Percentiles rank a stretch among this genome's conserved stretches.
Conservation (phyloP, 192 early-diverging fungal species). For the Kickxella alabastrina region DNA sequence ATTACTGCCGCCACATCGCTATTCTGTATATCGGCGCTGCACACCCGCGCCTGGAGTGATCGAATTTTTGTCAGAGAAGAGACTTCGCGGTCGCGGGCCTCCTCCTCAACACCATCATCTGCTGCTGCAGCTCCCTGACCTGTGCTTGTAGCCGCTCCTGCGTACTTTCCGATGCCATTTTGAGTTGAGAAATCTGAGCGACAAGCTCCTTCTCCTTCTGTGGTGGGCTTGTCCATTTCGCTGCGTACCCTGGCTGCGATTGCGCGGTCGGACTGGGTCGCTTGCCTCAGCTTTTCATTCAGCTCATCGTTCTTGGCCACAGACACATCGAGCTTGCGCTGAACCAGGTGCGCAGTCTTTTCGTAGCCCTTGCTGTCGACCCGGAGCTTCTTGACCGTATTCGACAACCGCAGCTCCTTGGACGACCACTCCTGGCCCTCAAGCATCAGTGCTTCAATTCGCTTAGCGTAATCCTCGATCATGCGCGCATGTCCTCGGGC, state of each 20-base stretch:
- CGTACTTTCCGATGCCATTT: slow-evolving; percentile 10
- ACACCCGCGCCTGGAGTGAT: slow-evolving; percentile 36
- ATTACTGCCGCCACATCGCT: slow-evolving; percentile 29
- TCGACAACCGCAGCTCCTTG: slow-evolving; percentile 66
- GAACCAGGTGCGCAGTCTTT: slow-evolving; percentile 45
- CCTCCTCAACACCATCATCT: slow-evolving; percentile 33
- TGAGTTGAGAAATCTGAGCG: slow-evolving; percentile 22
- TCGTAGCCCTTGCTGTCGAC: slow-evolving; percentile 62
- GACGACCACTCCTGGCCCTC: slow-evolving; percentile 76
- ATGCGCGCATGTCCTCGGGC: slow-evolving; percentile 28
- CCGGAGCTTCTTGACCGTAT: slow-evolving; percentile 69
- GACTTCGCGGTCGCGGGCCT: slow-evolving; percentile 36
- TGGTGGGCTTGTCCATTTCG: slow-evolving; percentile 8
- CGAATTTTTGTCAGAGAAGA: slow-evolving; percentile 31
- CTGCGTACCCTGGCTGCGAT: slow-evolving; percentile 5
- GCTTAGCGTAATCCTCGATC: slow-evolving; percentile 41
- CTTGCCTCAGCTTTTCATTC: slow-evolving; percentile 3
- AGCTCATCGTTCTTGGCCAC: slow-evolving; percentile 48
- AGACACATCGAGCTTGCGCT: slow-evolving; percentile 54
- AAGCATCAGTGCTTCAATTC: slow-evolving; percentile 30
- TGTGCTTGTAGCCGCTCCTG: slow-evolving; percentile 46
- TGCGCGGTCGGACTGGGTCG: slow-evolving; percentile 12
- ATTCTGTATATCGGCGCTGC: slow-evolving; percentile 26
- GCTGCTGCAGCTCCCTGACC: slow-evolving; percentile 37
- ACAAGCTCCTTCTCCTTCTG: slow-evolving; percentile 30